Percentiles rank a stretch among this genome's conserved stretches.
phyloP scores from a whole-genome alignment of 2,329 filamentous ascomycete species.

The Chaetoscypha palmicola region DNA sequence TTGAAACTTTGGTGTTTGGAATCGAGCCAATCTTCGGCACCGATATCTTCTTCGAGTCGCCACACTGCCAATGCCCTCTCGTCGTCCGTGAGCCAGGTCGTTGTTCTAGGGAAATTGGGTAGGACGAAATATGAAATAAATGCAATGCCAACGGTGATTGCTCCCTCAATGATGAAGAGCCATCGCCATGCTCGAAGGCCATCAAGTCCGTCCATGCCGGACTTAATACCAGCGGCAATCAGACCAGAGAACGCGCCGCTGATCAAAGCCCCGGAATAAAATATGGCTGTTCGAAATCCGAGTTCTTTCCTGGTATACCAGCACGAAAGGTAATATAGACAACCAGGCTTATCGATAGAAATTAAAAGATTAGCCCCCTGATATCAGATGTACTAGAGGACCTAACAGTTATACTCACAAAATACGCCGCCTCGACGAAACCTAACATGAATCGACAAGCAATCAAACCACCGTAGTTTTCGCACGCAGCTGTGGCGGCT shows the following conservation, averaged over 20 bases:
- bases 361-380: not conserved
- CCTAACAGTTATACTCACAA: conserved; percentile 31
- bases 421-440: conserved; percentile 49
- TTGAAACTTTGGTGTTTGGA: conserved; percentile 48
- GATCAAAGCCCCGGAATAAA: conserved; percentile 63
- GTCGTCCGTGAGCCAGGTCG: conserved; percentile 48
- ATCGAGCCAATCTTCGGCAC: conserved; percentile 55
- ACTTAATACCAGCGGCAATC: conserved; percentile 57
- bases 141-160: conserved; percentile 56
- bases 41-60: conserved; percentile 57
- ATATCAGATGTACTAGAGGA: not conserved
- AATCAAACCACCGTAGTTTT: conserved; percentile 40
- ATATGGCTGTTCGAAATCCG: conserved; percentile 55
- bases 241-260: conserved; percentile 66
- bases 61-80: conserved; percentile 51
- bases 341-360: conserved; percentile 23
- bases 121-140: conserved; percentile 51
- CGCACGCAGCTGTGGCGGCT: conserved; percentile 40
- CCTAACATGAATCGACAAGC: conserved; percentile 44
- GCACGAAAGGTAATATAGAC: conserved; percentile 54
- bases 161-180: conserved; percentile 66
- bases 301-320: conserved; percentile 69
- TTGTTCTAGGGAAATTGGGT: conserved; percentile 60
- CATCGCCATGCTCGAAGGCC: conserved; percentile 58
- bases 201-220: conserved; percentile 51